These are phyloP conservation scores for Aspergillus biplanus DNA, from an alignment of 495 filamentous ascomycete species.

Conservation along the genomic window DNA sequence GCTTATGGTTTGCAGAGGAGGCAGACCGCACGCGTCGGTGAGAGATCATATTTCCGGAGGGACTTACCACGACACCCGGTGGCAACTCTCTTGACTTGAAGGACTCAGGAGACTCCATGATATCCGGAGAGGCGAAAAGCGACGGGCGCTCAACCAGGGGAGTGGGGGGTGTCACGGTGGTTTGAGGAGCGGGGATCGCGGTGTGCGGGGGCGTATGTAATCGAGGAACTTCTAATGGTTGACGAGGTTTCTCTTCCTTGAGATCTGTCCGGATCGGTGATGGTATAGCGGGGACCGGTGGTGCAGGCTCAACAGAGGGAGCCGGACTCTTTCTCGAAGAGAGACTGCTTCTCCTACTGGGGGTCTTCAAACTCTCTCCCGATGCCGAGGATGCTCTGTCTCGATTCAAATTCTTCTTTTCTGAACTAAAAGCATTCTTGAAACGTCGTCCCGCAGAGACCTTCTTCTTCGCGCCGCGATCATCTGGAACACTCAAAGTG, in stretches of 20 bases:
- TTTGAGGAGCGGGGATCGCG: constrained; percentile 47
- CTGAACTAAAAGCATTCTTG: constrained; percentile 50
- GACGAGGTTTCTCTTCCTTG: constrained; percentile 30
- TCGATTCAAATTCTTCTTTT: constrained; percentile 45
- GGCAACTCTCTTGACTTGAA: constrained; percentile 34
- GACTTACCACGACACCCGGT: constrained; percentile 45
- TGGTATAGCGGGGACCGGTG: constrained; percentile 29
- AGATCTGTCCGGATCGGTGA: constrained; percentile 44
- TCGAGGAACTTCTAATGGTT: constrained; percentile 24
- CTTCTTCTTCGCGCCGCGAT: constrained; percentile 39
- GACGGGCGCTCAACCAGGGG: constrained; percentile 35
- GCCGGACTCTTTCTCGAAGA: constrained; percentile 40
- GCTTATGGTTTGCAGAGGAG: constrained; percentile 62
- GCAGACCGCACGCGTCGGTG: constrained; percentile 69
- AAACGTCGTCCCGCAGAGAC: constrained; percentile 49
- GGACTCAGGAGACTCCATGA: constrained; percentile 44
- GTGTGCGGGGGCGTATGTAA: constrained; percentile 51
- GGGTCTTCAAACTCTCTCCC: constrained; percentile 33
- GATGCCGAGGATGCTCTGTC: constrained; percentile 47
- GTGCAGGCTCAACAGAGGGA: constrained; percentile 33
- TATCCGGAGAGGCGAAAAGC: constrained; percentile 29
- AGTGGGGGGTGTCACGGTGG: constrained; percentile 60
- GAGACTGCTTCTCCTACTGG: constrained; percentile 44
- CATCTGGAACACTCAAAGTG: constrained; percentile 37
- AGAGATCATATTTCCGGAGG: constrained; percentile 76